Conservation (phyloP, 495 filamentous ascomycete species). For the Apodospora peruviana region DNA sequence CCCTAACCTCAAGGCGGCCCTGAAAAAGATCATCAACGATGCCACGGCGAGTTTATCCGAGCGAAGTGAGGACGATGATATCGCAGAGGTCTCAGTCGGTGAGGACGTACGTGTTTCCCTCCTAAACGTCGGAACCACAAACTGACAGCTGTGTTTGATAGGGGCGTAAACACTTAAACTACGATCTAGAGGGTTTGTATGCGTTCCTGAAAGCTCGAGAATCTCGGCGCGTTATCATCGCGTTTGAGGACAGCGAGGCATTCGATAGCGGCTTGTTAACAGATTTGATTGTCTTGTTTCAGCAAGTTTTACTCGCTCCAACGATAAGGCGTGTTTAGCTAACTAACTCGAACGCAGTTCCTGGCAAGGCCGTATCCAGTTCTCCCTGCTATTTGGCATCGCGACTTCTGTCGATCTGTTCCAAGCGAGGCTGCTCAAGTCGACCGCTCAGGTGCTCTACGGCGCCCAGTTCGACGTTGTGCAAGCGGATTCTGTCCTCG, state of each 20-base stretch:
- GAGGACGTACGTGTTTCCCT: conserved; percentile 42
- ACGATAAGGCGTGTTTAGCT: background rate
- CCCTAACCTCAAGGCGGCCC: conserved; percentile 70
- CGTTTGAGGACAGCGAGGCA: conserved; percentile 86
- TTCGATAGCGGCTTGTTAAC: conserved; percentile 76
- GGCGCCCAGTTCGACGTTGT: conserved; percentile 83
- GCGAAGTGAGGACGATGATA: conserved; percentile 42
- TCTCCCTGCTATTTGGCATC: conserved; percentile 80
- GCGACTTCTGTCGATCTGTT: conserved; percentile 89
- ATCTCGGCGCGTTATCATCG: conserved; percentile 61
- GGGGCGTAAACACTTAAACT: conserved; percentile 74
- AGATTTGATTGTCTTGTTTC: conserved; percentile 73
- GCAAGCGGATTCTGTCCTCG: conserved; percentile 66
- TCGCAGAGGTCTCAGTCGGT: conserved; percentile 40
- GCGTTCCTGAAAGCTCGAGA: conserved; percentile 52
- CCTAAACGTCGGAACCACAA: background rate
- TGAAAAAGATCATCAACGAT: conserved; percentile 79
- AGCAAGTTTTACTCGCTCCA: conserved; percentile 42
- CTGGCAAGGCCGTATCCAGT: conserved; percentile 85
- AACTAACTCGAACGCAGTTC: conserved; percentile 46
- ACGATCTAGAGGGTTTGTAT: conserved; percentile 80
- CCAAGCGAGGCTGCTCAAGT: conserved; percentile 74
- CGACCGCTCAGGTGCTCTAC: conserved; percentile 61
- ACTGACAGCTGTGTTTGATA: conserved; percentile 19
- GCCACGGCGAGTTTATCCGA: conserved; percentile 11